phyloP scores from a whole-genome alignment of 306 rosid genomes.

The Dalbergia cultrata region DNA sequence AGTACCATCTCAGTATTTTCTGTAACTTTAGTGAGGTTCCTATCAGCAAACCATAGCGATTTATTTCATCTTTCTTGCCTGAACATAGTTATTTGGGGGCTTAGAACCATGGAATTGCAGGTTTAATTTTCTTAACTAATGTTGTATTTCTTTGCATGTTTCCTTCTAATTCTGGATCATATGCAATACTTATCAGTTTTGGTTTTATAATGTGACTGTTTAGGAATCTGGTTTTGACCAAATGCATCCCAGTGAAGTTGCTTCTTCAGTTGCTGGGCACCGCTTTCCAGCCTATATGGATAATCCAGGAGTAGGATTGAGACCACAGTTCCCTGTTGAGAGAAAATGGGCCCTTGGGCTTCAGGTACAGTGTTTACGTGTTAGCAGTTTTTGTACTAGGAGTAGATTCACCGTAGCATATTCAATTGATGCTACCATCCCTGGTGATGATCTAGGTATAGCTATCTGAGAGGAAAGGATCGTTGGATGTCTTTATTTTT shows the following conservation, averaged over 20 bases:
- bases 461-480: constrained; percentile 36
- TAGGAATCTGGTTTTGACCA: constrained; percentile 74
- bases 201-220: constrained; percentile 42
- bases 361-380: constrained; percentile 65
- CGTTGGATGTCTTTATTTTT: constrained; percentile 32
- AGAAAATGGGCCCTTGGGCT: constrained; percentile 99
- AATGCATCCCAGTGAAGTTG: constrained; percentile 63
- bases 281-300: constrained; percentile 77
- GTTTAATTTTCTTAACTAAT: constrained; percentile 21
- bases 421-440: constrained; percentile 21
- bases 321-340: constrained; percentile 77
- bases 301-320: constrained; percentile 67
- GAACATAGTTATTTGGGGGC: constrained; percentile 29
- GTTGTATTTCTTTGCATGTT: constrained; percentile 23
- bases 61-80: constrained; percentile 35
- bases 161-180: constrained; percentile 22
- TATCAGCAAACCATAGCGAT: constrained; percentile 25
- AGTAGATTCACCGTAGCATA: background rate
- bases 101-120: constrained; percentile 8
- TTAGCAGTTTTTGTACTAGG: constrained; percentile 12
- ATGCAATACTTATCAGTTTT: constrained; percentile 43
- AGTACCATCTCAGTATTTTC: constrained; percentile 17
- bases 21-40: constrained; percentile 29
- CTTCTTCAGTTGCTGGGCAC: constrained; percentile 74
- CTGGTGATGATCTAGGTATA: constrained; percentile 7